These are phyloP conservation scores for Multifurca ochricompacta DNA, from an alignment of 768 basidiomycete genomes.

Conservation along the genomic window DNA sequence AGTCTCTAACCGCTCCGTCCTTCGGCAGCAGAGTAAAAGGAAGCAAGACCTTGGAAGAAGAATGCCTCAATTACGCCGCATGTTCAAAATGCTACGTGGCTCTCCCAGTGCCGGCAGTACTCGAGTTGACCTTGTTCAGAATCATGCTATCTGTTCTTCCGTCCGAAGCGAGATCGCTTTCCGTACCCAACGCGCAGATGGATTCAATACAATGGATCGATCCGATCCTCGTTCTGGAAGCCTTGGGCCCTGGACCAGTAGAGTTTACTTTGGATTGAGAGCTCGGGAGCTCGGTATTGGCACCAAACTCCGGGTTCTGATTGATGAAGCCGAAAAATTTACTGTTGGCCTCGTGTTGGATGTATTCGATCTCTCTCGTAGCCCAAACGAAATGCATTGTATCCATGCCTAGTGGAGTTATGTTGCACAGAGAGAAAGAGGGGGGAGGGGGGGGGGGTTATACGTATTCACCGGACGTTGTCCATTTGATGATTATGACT, in stretches of 20 bases:
- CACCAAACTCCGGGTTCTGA: conserved; percentile 14
- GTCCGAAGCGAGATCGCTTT: conserved; percentile 2
- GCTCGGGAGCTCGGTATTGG: conserved; percentile 7
- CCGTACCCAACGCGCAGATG: background rate
- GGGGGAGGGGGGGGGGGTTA: background rate
- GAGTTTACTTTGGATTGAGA: background rate
- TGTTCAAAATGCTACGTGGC: conserved; percentile 14
- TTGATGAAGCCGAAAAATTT: conserved; percentile 1
- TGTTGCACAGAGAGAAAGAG: too few species aligned
- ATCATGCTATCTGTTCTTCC: conserved; percentile 11
- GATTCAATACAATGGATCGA: conserved; percentile 7
- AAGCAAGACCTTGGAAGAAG: conserved; percentile 8
- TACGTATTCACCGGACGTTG: conserved; percentile 11
- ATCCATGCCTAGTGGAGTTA: conserved; percentile 12
- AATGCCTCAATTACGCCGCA: conserved; percentile 14
- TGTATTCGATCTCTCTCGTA: conserved; percentile 13
- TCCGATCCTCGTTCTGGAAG: conserved; percentile 12
- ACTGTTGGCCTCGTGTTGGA: conserved; percentile 12
- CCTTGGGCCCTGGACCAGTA: background rate
- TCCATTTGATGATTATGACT: background rate
- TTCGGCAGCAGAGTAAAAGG: conserved; percentile 4
- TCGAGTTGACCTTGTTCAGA: background rate
- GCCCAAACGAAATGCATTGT: conserved; percentile 6
- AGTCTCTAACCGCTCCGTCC: background rate
- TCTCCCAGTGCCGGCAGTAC: conserved; percentile 4